phyloP scores from a whole-genome alignment of 2,329 filamentous ascomycete genomes.

The Fusarium drepaniforme region DNA sequence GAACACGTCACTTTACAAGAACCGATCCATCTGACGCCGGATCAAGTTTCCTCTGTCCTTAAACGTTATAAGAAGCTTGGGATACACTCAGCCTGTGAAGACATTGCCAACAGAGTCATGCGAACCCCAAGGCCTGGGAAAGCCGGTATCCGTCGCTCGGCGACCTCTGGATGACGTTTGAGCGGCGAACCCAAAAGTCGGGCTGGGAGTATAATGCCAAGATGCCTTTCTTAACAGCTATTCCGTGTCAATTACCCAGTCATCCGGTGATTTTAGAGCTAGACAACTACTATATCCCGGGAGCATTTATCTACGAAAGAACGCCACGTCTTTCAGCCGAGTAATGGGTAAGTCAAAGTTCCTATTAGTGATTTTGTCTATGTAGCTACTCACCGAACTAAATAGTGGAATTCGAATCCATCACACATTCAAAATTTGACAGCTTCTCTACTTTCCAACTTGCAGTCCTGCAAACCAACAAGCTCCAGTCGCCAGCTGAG shows the following conservation, averaged over 20 bases:
- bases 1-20: background rate
- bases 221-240: background rate
- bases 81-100: background rate
- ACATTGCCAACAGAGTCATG: background rate
- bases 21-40: background rate
- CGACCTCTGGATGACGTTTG: background rate
- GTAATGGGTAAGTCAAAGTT: background rate
- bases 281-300: background rate
- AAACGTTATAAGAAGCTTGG: background rate
- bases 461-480: background rate
- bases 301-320: background rate
- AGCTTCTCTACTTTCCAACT: background rate
- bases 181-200: background rate
- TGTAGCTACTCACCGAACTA: background rate
- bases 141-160: background rate
- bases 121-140: background rate
- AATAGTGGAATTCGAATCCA: background rate
- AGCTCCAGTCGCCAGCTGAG: background rate
- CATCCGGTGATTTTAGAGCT: background rate
- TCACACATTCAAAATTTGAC: background rate
- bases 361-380: background rate
- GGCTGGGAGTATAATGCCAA: background rate
- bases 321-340: background rate
- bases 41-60: background rate
- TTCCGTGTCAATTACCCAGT: background rate